These are phyloP conservation scores for Neofusicoccum umdonicola DNA, from an alignment of 2,329 filamentous ascomycete genomes.

Conservation along the genomic window DNA sequence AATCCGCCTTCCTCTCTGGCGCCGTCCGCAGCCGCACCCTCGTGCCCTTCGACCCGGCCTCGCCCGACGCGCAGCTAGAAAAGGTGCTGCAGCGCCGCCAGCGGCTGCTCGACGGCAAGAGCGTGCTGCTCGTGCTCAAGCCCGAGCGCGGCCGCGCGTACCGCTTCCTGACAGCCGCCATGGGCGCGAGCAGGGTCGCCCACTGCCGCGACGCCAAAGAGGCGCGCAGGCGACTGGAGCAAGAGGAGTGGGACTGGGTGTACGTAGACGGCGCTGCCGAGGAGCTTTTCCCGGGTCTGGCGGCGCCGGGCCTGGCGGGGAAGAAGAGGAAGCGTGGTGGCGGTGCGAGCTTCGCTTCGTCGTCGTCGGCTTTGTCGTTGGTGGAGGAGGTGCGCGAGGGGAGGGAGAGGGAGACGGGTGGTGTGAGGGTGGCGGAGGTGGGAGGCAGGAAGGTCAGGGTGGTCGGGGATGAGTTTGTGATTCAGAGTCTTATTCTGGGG, in stretches of 20 bases:
- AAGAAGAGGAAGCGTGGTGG: constrained; percentile 45
- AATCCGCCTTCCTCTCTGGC: constrained; percentile 72
- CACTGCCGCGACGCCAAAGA: constrained; percentile 65
- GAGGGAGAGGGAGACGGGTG: constrained; percentile 42
- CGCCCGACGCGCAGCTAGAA: constrained; percentile 40
- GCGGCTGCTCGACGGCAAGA: constrained; percentile 61
- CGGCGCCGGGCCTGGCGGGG: constrained; percentile 26
- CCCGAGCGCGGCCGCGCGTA: constrained; percentile 63
- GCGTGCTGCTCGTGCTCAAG: constrained; percentile 68
- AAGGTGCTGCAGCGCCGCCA: constrained; percentile 44
- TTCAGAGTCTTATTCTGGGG: constrained; percentile 89
- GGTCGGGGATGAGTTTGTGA: constrained; percentile 80
- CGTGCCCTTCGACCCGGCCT: constrained; percentile 56
- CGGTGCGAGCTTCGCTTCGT: background rate
- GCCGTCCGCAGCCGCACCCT: constrained; percentile 74
- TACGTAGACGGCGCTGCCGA: constrained; percentile 69
- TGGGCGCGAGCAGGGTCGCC: constrained; percentile 68
- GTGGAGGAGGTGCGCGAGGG: constrained; percentile 10
- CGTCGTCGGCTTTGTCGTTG: background rate
- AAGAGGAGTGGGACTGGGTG: constrained; percentile 70
- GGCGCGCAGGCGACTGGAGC: constrained; percentile 59
- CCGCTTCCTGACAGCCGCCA: constrained; percentile 73
- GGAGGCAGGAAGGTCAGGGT: constrained; percentile 57
- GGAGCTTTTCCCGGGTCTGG: constrained; percentile 51
- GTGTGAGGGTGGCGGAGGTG: constrained; percentile 25